Conservation (phyloP, 2,329 filamentous ascomycete genomes). For the Fusarium secorum region DNA sequence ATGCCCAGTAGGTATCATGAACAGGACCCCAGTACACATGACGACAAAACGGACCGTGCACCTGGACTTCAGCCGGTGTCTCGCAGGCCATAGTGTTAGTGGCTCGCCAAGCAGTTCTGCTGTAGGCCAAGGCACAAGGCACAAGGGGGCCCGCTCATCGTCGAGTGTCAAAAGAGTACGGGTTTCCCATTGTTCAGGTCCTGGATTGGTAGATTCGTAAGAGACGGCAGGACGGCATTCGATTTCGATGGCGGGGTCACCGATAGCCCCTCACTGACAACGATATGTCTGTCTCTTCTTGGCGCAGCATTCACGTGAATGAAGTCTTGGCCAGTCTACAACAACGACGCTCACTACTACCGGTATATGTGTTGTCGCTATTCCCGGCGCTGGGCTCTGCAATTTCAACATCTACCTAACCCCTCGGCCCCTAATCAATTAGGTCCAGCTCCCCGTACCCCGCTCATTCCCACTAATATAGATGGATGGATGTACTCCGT, state of each 20-base stretch:
- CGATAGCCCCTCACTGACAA: background rate
- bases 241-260: background rate
- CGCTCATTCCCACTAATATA: constrained; percentile 7
- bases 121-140: constrained; percentile 3
- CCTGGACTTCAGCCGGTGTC: constrained; percentile 26
- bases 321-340: background rate
- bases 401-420: constrained; percentile 10
- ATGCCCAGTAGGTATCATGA: background rate
- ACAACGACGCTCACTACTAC: background rate
- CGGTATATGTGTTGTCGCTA: background rate
- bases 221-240: background rate
- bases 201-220: constrained; percentile 26
- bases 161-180: background rate
- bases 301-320: constrained; percentile 14
- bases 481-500: background rate
- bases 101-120: constrained; percentile 22
- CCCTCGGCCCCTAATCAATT: constrained; percentile 3
- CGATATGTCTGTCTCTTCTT: background rate
- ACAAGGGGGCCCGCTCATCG: background rate
- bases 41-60: constrained; percentile 36
- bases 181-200: constrained; percentile 31
- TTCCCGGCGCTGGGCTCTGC: background rate
- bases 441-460: background rate
- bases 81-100: constrained; percentile 34
- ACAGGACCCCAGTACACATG: constrained; percentile 30